Percentiles rank a stretch among this genome's conserved stretches.
phyloP scores from a whole-genome alignment of 108 stramenopile species.

The Skeletonema marinoi region DNA sequence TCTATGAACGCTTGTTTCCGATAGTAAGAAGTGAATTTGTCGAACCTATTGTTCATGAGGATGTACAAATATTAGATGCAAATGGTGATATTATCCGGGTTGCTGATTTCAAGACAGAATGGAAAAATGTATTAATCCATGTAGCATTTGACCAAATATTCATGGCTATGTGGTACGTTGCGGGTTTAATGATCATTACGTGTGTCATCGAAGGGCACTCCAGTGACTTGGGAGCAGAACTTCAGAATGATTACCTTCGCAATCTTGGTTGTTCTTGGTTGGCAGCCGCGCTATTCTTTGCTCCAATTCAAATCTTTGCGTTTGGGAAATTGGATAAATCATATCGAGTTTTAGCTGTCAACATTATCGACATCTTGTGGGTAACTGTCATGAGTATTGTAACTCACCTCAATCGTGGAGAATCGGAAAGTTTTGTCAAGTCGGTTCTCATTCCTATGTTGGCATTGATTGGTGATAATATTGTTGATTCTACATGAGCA shows the following conservation, averaged over 20 bases:
- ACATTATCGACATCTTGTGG: slow-evolving; percentile 22
- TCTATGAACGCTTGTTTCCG: slow-evolving; percentile 19
- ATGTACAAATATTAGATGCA: neutral
- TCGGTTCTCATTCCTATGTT: neutral
- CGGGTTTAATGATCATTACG: slow-evolving; percentile 29
- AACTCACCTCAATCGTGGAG: slow-evolving; percentile 28
- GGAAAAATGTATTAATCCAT: slow-evolving; percentile 23
- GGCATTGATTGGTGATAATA: neutral
- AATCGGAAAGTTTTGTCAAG: neutral
- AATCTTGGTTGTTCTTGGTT: slow-evolving; percentile 23
- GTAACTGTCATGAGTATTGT: slow-evolving; percentile 34
- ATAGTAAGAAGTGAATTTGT: slow-evolving; percentile 2
- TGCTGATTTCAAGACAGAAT: slow-evolving; percentile 10
- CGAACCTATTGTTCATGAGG: neutral
- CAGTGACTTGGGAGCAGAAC: slow-evolving; percentile 11
- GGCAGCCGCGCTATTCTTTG: slow-evolving; percentile 15
- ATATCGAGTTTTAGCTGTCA: slow-evolving; percentile 27
- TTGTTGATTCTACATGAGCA: neutral
- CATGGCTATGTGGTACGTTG: slow-evolving; percentile 37
- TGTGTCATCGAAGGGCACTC: slow-evolving; percentile 32
- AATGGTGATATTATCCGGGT: neutral
- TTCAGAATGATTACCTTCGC: slow-evolving; percentile 25
- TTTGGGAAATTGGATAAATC: slow-evolving; percentile 20
- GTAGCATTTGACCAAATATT: slow-evolving; percentile 33
- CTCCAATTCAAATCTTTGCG: slow-evolving; percentile 26